Conservation (phyloP, 2,329 filamentous ascomycete genomes). For the Pseudocercospora fijiensis region DNA sequence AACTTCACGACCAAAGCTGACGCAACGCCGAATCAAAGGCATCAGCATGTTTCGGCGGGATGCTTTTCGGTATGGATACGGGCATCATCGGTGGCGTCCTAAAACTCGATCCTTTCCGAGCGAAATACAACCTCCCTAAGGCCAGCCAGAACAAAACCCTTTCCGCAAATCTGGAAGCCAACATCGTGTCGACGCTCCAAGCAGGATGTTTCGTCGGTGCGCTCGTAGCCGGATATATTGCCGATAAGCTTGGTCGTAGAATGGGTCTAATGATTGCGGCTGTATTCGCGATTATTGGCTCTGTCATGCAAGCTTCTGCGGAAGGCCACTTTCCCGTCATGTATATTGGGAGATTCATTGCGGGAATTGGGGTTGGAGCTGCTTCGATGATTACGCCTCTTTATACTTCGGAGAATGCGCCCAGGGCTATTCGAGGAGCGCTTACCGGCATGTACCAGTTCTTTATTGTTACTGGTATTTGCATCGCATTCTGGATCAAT, state of each 20-base stretch:
- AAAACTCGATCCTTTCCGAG: constrained; percentile 58
- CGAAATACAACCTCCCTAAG: constrained; percentile 54
- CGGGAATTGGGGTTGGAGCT: constrained; percentile 46
- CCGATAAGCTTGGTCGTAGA: constrained; percentile 69
- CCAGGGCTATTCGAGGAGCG: constrained; percentile 49
- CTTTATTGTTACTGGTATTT: constrained; percentile 47
- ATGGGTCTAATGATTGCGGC: constrained; percentile 66
- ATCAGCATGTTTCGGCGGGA: constrained; percentile 64
- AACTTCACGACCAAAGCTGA: constrained; percentile 42
- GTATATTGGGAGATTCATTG: constrained; percentile 45
- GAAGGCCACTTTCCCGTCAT: constrained; percentile 25
- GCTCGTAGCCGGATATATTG: constrained; percentile 66
- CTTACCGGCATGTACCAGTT: constrained; percentile 62
- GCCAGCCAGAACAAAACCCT: constrained; percentile 25
- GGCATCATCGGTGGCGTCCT: constrained; percentile 68
- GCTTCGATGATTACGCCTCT: constrained; percentile 57
- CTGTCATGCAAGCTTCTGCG: constrained; percentile 69
- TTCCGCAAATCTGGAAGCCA: constrained; percentile 28
- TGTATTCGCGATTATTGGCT: constrained; percentile 61
- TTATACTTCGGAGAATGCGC: constrained; percentile 55
- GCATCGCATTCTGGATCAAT: constrained; percentile 10
- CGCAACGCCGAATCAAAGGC: constrained; percentile 37
- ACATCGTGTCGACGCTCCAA: constrained; percentile 76
- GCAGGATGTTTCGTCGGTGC: constrained; percentile 69
- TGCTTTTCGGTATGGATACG: constrained; percentile 66